Evolutionary conservation across 495 filamentous ascomycete genomes (phyloP).

Genomic region (Jackrogersella minutella): DNA sequence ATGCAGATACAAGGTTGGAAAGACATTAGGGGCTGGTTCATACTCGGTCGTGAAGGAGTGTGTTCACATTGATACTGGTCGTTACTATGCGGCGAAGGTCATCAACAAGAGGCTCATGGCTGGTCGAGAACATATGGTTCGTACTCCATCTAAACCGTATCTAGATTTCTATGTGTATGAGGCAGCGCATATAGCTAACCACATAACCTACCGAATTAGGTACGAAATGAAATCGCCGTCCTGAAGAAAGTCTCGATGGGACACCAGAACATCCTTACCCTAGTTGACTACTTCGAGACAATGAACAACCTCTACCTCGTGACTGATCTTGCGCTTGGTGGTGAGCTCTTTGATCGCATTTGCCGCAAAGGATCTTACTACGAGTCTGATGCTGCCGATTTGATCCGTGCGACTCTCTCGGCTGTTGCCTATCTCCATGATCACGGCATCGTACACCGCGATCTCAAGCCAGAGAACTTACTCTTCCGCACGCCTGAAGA

Average conservation of each 20-base stretch:
- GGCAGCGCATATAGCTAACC: constrained; percentile 20
- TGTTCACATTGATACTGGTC: constrained; percentile 96
- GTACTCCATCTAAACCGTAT: constrained; percentile 16
- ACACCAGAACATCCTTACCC: constrained; percentile 94
- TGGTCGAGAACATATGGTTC: constrained; percentile 96
- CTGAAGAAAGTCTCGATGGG: constrained; percentile 97
- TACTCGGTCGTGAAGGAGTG: constrained; percentile 99
- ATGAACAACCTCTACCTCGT: constrained; percentile 99
- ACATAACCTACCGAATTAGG: constrained; percentile 58
- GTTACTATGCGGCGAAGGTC: constrained; percentile 98
- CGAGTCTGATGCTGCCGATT: constrained; percentile 93
- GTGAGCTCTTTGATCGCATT: constrained; percentile 97
- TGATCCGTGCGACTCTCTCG: constrained; percentile 92
- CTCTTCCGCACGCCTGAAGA: constrained; percentile 83
- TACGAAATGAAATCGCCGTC: constrained; percentile 97
- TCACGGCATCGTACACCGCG: constrained; percentile 95
- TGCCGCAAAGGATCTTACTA: constrained; percentile 98
- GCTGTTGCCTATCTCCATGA: constrained; percentile 99
- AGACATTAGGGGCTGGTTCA: constrained; percentile 93
- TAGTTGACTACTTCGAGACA: constrained; percentile 99
- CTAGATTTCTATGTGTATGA: neutral
- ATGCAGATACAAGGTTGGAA: constrained; percentile 94
- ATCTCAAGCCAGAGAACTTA: constrained; percentile 78
- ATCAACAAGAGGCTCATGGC: constrained; percentile 99
- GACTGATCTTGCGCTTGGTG: constrained; percentile 94